Evolutionary conservation across 176 grass and related monocot species (phyloP), one percentile per base, ranked within the genome.

Genomic region (Cenchrus fungigraminus): DNA sequence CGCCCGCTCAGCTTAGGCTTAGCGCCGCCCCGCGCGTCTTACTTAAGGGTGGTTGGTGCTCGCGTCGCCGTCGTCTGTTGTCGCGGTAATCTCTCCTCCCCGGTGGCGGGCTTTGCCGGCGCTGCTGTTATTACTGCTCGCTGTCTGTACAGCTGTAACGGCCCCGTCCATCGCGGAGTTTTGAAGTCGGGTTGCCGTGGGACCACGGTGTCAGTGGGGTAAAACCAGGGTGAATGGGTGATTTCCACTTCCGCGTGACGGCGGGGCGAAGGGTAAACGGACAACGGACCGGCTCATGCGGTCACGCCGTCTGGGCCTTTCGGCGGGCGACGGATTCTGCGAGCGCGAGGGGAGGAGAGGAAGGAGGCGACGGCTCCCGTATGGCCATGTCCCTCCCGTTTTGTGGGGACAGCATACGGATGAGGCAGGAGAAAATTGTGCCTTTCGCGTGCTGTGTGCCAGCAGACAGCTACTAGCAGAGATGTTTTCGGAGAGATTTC

Each of bases 1-100:
- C 57, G 34, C 67, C 56, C 20, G 5, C 60, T 29, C 60, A 46
- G 44, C 44, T 5, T 43, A 11, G 25, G 25, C 25, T 25, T 25
- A 32, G 84, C 60, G 32, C 74, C 2, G 66, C 75, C 55, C 79
- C 78, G 47, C 63, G 43, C 79, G 73, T 68, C 83, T 79, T 90
- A 75, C 89, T 90, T 84, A 87, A 84, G 75, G 80, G 68, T 68
- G 79, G 85, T 84, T 80, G 85, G 79, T 68, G 72, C 59, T 22
- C 61, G 61, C 51, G 37, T 68, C 73, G 73, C 62, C 73, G 83
- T 22, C 65, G 67, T 59, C 79, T 55, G 56, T 78, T 32, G 4
- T 52, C 79, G 84, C 74, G 84, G 79, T 82, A 78, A 86, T 58
- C 46, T 34, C 29, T 12, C 29, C 53, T 45, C 44, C 71, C 29